Evolutionary conservation across 2,329 filamentous ascomycete genomes (phyloP), one percentile per base, ranked within the genome.

Genomic region (Colletotrichum gloeosporioides): DNA sequence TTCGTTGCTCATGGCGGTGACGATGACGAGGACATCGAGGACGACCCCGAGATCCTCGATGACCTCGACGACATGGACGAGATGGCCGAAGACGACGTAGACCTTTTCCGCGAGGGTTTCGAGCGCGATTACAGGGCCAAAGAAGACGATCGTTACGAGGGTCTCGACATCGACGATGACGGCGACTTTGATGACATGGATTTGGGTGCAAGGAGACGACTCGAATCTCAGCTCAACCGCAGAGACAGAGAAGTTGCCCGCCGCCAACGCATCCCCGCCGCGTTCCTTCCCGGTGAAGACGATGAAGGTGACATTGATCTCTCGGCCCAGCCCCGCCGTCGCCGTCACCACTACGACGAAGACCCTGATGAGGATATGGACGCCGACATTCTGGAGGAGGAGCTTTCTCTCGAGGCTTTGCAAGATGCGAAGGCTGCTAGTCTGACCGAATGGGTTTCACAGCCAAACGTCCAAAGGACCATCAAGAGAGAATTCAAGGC

Each of bases 401-500:
- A 99, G 84, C 91, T 99, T 25, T 96, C 96, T 3, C 91, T 99
- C 0, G 96, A 99, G 85, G 95, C 95, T 15, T 89, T 99, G 57
- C 93, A 95, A 77, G 97, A 99, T 83, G 94, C 99, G 78, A 99
- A 99, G 84, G 96, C 97, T 22, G 92, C 95, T 22, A 98, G 95
- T 79, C 88, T 99, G 82, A 98, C 96, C 0, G 97, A 99, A 79
- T 99, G 98, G 98, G 94, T 99, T 57, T 93, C 95, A 16, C 94
- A 96, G 80, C 95, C 95, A 4, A 92, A 95, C 16, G 97, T 99
- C 15, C 95, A 98, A 85, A 92, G 95, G 80, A 98, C 96, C 2
- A 97, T 99, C 85, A 96, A 96, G 83, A 92, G 96, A 81, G 97
- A 99, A 85, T 99, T 99, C 91, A 98, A 98, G 85, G 94, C 95